Conservation (phyloP, 2,329 filamentous ascomycete species). For the Fusarium devonianum region DNA sequence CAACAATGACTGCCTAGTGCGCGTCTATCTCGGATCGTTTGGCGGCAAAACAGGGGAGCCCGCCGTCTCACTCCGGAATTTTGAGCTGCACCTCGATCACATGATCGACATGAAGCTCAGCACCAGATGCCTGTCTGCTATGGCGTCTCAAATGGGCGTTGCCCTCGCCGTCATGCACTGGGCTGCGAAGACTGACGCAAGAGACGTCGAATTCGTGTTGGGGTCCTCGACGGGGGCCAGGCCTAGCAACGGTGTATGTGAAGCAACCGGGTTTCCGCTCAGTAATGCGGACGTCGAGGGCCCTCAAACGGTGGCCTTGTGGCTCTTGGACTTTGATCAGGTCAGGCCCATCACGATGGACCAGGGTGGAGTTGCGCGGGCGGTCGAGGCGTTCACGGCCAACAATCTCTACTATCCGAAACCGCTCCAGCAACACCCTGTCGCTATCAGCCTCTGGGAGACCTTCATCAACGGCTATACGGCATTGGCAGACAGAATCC, state of each 20-base stretch:
- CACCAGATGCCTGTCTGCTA: conserved; percentile 1
- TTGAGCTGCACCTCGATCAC: conserved; percentile 45
- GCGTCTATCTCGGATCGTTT: conserved; percentile 30
- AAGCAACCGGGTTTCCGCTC: background rate
- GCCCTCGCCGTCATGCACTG: conserved; percentile 45
- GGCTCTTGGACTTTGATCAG: conserved; percentile 45
- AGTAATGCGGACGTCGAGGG: conserved; percentile 12
- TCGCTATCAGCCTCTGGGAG: background rate
- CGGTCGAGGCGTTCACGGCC: conserved; percentile 24
- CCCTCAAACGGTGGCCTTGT: conserved; percentile 31
- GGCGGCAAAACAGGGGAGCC: conserved; percentile 4
- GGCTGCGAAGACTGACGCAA: conserved; percentile 41
- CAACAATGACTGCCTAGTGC: conserved; percentile 34
- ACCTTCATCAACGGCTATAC: too few species aligned
- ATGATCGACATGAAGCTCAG: conserved; percentile 39
- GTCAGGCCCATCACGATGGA: conserved; percentile 31
- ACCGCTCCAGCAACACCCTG: conserved; percentile 10
- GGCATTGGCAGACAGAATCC: too few species aligned
- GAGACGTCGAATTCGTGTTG: conserved; percentile 46
- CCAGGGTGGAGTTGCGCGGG: conserved; percentile 25
- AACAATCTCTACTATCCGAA: conserved; percentile 38
- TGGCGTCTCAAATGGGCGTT: conserved; percentile 37
- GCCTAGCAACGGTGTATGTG: background rate
- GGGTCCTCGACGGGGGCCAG: conserved; percentile 23
- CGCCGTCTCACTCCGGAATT: conserved; percentile 44